phyloP scores from a whole-genome alignment of 2,329 filamentous ascomycete genomes.

The Lojkania enalia region DNA sequence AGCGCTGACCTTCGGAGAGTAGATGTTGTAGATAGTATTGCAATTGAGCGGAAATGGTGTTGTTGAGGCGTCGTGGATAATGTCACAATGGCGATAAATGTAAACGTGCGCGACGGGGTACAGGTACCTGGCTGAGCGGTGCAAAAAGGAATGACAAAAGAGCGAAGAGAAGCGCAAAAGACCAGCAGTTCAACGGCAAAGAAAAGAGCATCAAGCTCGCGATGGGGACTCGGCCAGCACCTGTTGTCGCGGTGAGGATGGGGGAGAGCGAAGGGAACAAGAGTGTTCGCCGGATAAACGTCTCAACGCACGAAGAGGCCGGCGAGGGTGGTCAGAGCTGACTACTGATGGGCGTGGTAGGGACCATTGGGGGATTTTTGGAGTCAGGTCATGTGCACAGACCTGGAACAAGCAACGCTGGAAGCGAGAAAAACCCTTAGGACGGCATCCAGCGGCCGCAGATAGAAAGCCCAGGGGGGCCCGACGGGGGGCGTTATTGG shows the following conservation, averaged over 20 bases:
- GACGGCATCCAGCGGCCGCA: conserved; percentile 21
- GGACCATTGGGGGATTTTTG: neutral
- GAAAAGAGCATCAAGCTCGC: conserved; percentile 33
- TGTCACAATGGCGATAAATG: conserved; percentile 19
- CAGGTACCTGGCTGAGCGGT: conserved; percentile 11
- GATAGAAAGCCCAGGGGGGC: conserved; percentile 27
- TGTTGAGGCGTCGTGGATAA: conserved; percentile 16
- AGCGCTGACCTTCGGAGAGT: conserved; percentile 2
- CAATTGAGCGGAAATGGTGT: no score
- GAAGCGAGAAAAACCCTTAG: conserved; percentile 17
- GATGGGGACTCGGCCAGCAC: conserved; percentile 20
- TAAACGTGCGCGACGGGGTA: neutral
- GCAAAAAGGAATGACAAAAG: conserved; percentile 19
- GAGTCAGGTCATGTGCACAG: conserved; percentile 10
- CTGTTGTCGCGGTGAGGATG: conserved; percentile 22
- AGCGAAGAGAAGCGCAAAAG: conserved; percentile 21
- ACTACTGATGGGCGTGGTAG: conserved; percentile 1
- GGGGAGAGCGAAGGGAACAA: conserved; percentile 3
- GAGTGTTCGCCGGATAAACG: neutral
- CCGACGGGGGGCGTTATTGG: conserved; percentile 21
- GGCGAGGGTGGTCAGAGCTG: conserved; percentile 11
- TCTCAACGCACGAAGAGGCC: conserved; percentile 1
- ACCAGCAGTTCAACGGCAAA: conserved; percentile 6
- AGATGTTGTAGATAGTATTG: conserved; percentile 2
- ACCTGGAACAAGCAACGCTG: conserved; percentile 13